phyloP scores from a whole-genome alignment of 345 rosid genomes.

The Lepidium africanum region DNA sequence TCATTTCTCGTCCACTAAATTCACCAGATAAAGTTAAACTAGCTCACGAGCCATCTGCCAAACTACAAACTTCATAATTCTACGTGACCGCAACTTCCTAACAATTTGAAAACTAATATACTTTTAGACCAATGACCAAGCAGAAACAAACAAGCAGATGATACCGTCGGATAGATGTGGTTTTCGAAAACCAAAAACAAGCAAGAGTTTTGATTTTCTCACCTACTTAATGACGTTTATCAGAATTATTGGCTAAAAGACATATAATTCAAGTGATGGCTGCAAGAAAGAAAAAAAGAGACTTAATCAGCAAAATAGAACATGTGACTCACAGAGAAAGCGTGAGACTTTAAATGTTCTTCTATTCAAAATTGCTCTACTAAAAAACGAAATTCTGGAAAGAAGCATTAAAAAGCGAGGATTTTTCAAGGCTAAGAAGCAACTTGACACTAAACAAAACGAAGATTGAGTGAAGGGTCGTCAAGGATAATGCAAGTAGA shows the following conservation, averaged over 20 bases:
- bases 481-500: conserved; percentile 14
- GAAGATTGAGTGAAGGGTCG: conserved; percentile 34
- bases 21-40: conserved; percentile 28
- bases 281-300: conserved; percentile 20
- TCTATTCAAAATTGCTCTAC: conserved; percentile 13
- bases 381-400: background rate
- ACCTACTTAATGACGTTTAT: conserved; percentile 32
- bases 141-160: conserved; percentile 13
- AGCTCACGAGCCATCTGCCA: conserved; percentile 55
- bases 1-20: conserved; percentile 26
- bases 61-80: conserved; percentile 15
- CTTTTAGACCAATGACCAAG: conserved; percentile 7
- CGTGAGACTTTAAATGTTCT: conserved; percentile 31
- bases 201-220: conserved; percentile 16
- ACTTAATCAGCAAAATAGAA: conserved; percentile 20
- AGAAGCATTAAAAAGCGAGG: background rate
- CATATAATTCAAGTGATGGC: conserved; percentile 34
- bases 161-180: conserved; percentile 4
- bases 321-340: conserved; percentile 41
- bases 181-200: conserved; percentile 4
- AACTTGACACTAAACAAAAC: background rate
- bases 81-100: conserved; percentile 32
- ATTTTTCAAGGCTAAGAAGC: conserved; percentile 5
- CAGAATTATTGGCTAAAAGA: conserved; percentile 32
- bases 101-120: conserved; percentile 8